Evolutionary conservation across 73 alveolate genomes (phyloP).

Genomic region (Paramecium biaurelia): DNA sequence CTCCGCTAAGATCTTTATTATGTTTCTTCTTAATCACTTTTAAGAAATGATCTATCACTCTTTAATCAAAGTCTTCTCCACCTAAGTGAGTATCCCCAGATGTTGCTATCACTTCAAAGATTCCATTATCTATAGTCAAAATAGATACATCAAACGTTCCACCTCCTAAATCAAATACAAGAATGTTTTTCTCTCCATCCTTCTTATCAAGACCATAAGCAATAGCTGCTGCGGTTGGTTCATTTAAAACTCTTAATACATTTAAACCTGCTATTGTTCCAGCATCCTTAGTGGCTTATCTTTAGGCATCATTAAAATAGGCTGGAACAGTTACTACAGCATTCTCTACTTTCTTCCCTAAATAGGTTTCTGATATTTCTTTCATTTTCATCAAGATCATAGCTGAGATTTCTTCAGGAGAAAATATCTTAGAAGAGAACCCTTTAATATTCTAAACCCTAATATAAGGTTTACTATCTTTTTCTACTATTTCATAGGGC

Average conservation of each 20-base stretch:
- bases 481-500: conserved; percentile 42
- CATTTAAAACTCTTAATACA: conserved; percentile 87
- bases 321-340: conserved; percentile 91
- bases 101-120: conserved; percentile 89
- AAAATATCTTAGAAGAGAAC: conserved; percentile 73
- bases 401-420: conserved; percentile 81
- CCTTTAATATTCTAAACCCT: conserved; percentile 90
- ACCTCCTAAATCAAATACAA: conserved; percentile 89
- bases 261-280: conserved; percentile 92
- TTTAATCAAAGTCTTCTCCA: conserved; percentile 95
- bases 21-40: conserved; percentile 76
- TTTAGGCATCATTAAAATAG: conserved; percentile 83
- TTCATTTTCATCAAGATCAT: conserved; percentile 76
- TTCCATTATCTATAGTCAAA: conserved; percentile 85
- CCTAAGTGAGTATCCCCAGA: conserved; percentile 94
- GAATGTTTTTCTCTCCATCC: conserved; percentile 72
- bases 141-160: conserved; percentile 93
- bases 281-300: conserved; percentile 95
- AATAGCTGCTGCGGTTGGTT: conserved; percentile 97
- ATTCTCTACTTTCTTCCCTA: conserved; percentile 74
- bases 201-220: conserved; percentile 91
- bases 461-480: conserved; percentile 48
- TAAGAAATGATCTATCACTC: conserved; percentile 74
- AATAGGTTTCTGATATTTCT: conserved; percentile 76
- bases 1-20: conserved; percentile 77